Conservation (phyloP, 257 asterid species). For the Jacaranda mimosifolia region DNA sequence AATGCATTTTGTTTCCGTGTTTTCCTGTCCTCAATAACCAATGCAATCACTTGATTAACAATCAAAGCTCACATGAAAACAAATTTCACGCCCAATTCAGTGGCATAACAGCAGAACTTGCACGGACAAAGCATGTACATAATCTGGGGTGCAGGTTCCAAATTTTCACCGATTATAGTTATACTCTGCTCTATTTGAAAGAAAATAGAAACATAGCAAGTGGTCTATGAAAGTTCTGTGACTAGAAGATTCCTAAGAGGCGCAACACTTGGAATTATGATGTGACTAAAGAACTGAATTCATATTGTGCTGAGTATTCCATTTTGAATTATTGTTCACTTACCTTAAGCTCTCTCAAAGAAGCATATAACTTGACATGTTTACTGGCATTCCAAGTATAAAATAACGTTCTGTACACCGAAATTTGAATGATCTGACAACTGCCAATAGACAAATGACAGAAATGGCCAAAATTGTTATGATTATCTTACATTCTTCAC, state of each 20-base stretch:
- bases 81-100: constrained; percentile 19
- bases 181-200: neutral
- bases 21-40: constrained; percentile 63
- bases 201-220: neutral
- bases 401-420: neutral
- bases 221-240: neutral
- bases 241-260: neutral
- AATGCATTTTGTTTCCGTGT: constrained; percentile 86
- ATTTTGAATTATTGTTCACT: neutral
- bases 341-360: neutral
- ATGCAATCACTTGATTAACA: constrained; percentile 16
- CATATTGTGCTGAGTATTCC: neutral
- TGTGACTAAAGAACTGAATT: neutral
- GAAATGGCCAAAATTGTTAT: neutral
- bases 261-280: neutral
- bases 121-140: neutral
- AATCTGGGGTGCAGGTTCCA: neutral
- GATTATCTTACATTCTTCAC: neutral
- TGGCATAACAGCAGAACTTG: neutral
- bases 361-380: neutral
- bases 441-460: neutral
- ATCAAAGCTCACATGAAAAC: constrained; percentile 11
- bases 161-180: neutral
- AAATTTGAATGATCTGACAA: neutral
- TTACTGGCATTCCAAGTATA: neutral